These are phyloP conservation scores for Aureobasidium melanogenum DNA, from an alignment of 2,329 filamentous ascomycete species.

Conservation along the genomic window DNA sequence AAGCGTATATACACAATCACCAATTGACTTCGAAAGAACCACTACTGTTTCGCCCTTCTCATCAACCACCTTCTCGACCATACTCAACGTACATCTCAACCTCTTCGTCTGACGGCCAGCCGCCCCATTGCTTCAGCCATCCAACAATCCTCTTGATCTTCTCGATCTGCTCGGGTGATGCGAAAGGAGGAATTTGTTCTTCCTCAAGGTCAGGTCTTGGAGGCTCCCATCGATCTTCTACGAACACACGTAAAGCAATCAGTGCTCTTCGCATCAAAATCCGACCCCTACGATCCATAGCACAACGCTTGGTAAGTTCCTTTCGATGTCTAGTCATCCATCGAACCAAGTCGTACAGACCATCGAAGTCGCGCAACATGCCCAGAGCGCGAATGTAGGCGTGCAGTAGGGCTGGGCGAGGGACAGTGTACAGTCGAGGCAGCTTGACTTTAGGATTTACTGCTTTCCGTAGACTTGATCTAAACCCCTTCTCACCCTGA, in stretches of 20 bases:
- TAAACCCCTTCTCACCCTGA: not conserved
- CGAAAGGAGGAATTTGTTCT: not conserved
- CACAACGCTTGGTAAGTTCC: constrained; percentile 20
- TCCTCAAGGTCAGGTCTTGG: not conserved
- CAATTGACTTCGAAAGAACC: not conserved
- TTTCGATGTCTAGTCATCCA: constrained; percentile 51
- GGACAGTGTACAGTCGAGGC: constrained; percentile 31
- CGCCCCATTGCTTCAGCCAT: constrained; percentile 31
- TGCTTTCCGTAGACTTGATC: not conserved
- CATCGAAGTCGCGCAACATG: constrained; percentile 49
- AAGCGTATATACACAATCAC: not conserved
- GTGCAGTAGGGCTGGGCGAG: constrained; percentile 44
- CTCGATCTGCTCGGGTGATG: constrained; percentile 15
- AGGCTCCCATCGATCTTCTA: constrained; percentile 28
- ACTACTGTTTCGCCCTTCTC: not conserved
- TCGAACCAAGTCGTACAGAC: constrained; percentile 47
- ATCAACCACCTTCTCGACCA: not conserved
- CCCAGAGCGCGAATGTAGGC: constrained; percentile 56
- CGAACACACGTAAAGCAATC: constrained; percentile 32
- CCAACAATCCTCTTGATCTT: constrained; percentile 22
- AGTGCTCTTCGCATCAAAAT: constrained; percentile 28
- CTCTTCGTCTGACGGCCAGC: constrained; percentile 36
- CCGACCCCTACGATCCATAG: constrained; percentile 23
- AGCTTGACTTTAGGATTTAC: constrained; percentile 10
- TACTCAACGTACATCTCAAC: constrained; percentile 24